phyloP scores from a whole-genome alignment of 129 eudicot species.

The Chrysanthemum seticuspe region DNA sequence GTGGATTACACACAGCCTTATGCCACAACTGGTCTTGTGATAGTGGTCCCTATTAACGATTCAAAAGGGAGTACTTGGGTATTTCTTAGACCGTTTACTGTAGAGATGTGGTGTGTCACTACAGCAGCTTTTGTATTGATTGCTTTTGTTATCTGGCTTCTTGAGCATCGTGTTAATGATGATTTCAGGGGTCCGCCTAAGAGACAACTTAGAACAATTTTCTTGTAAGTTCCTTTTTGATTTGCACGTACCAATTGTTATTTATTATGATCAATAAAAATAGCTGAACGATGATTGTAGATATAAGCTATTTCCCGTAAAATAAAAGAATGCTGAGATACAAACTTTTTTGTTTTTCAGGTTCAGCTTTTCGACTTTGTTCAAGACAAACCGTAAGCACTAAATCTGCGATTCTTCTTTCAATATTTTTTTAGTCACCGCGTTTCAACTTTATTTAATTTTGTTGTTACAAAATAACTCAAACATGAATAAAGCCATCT shows the following conservation, averaged over 20 bases:
- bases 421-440: neutral
- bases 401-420: neutral
- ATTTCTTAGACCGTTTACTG: slow-evolving; percentile 67
- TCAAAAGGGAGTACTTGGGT: slow-evolving; percentile 62
- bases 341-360: slow-evolving; percentile 42
- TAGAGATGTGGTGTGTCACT: slow-evolving; percentile 63
- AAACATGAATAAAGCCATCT: too few relatives aligned
- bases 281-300: neutral
- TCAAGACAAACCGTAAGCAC: slow-evolving; percentile 64
- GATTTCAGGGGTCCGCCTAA: slow-evolving; percentile 78
- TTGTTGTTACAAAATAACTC: too few relatives aligned
- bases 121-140: slow-evolving; percentile 54
- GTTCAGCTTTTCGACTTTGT: slow-evolving; percentile 81
- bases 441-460: neutral
- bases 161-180: slow-evolving; percentile 77
- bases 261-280: neutral
- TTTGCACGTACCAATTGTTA: neutral
- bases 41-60: slow-evolving; percentile 59
- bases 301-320: slow-evolving; percentile 8
- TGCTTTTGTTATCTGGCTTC: slow-evolving; percentile 71
- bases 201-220: slow-evolving; percentile 58
- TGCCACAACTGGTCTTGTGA: slow-evolving; percentile 67
- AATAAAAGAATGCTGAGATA: neutral
- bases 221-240: slow-evolving; percentile 46
- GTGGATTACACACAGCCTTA: slow-evolving; percentile 88